Base-by-base conservation (phyloP, 139 green algal genomes). In the Klebsormidium nitens region DNA sequence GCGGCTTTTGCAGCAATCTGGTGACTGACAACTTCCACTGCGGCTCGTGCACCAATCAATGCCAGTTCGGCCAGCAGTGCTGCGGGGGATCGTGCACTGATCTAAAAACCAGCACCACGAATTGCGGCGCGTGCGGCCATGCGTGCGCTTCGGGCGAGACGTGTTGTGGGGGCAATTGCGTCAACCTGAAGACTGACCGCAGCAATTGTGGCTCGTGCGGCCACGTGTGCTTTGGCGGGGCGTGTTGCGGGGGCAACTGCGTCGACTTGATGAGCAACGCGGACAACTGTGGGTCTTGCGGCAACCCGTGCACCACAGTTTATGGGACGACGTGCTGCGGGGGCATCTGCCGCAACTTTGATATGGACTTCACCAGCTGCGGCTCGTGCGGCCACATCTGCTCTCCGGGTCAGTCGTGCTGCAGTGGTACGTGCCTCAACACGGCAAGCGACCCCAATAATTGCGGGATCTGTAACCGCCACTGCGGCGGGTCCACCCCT, bases 151-250 rank as follows among this genome's bases (percentile, higher is more conserved):
- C 46, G 23, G 46, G 46, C 23, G 46, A 55, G 23, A 55, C 46
- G 23, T 55, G 46, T 23, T 55, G 46, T 23, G 23, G 46, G 23
- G 46, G 46, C 23, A 55, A 31, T 23, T 55, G 46, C 46, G 46
- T 55, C 46, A 23, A 55, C 46, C 46, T 55, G 46, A 55, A 55
- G 46, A 23, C 23, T 23, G 23, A 55, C 46, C 23, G 46, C 23
- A 55, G 23, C 46, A 55, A 55, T 55, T 55, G 46, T 55, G 46
- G 46, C 23, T 23, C 46, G 23, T 55, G 46, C 46, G 46, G 46
- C 23, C 23, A 55, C 46, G 23, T 23, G 46, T 55, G 46, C 46
- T n/a, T n/a, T n/a, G 46, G 46, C 23, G 46, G 23, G 23, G 23
- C 46, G 23, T 55, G 46, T 23, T 55, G 46, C 46, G 23, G 46